Evolutionary conservation across 75 land plant genomes (phyloP).

Genomic region (Cupressus sempervirens): DNA sequence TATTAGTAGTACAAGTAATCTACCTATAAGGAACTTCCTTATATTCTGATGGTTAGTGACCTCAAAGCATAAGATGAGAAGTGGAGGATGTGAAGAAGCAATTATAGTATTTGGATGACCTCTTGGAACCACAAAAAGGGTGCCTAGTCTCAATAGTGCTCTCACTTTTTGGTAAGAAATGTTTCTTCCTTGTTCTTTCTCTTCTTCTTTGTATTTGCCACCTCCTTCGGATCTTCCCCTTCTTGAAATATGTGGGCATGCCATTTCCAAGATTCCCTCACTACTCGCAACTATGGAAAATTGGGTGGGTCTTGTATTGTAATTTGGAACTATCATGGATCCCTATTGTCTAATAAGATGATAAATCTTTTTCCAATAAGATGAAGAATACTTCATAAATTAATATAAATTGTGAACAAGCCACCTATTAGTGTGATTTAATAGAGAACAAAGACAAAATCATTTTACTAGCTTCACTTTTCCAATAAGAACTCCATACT

Average conservation of each 20-base stretch:
- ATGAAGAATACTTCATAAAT: too few species aligned
- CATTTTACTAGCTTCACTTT: too few species aligned
- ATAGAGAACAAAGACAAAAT: too few species aligned
- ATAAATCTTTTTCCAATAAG: too few species aligned
- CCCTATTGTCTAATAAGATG: too few species aligned
- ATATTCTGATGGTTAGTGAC: slow-evolving; percentile 25
- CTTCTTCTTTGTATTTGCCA: background rate
- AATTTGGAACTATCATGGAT: slow-evolving; percentile 39
- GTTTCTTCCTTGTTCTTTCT: background rate
- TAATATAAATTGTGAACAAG: too few species aligned
- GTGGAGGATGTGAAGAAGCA: slow-evolving; percentile 22
- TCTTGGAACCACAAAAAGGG: slow-evolving; percentile 40
- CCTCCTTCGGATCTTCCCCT: background rate
- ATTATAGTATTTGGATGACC: slow-evolving; percentile 41
- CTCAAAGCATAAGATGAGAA: slow-evolving; percentile 40
- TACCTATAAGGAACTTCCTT: slow-evolving; percentile 38
- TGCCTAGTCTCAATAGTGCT: slow-evolving; percentile 11
- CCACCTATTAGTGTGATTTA: too few species aligned
- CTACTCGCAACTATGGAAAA: slow-evolving; percentile 29
- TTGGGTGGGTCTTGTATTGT: slow-evolving; percentile 35
- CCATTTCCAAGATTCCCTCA: slow-evolving; percentile 46
- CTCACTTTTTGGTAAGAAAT: slow-evolving; percentile 22
- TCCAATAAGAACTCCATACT: too few species aligned
- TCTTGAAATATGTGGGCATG: slow-evolving; percentile 42
- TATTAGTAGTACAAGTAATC: background rate